phyloP scores from a whole-genome alignment of 352 stramenopile genomes.

The Peronospora belbahrii region DNA sequence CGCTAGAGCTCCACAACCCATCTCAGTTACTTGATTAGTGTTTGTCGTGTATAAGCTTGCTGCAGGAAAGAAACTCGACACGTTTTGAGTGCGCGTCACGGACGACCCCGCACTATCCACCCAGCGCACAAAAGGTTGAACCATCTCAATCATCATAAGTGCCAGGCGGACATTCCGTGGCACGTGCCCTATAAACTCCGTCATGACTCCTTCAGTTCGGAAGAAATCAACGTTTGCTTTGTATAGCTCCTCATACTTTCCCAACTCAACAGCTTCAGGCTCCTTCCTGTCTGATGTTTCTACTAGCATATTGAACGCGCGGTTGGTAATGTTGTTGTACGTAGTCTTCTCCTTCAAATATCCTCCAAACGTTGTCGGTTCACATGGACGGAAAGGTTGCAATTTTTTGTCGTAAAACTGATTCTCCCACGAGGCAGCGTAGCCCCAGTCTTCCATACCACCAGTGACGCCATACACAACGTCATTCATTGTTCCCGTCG shows the following conservation, averaged over 20 bases:
- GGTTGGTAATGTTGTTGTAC: constrained; percentile 91
- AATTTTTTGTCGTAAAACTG: constrained; percentile 20
- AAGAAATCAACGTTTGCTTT: constrained; percentile 60
- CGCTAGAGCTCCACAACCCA: constrained; percentile 41
- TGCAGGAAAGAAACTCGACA: constrained; percentile 29
- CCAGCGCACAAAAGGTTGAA: constrained; percentile 90
- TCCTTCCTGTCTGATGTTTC: constrained; percentile 92
- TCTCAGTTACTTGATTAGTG: constrained; percentile 32
- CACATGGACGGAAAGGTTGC: constrained; percentile 73
- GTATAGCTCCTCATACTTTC: constrained; percentile 63
- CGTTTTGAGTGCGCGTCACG: constrained; percentile 4
- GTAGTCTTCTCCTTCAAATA: constrained; percentile 86
- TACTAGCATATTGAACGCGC: constrained; percentile 94
- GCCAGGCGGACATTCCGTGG: constrained; percentile 92
- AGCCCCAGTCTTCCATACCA: constrained; percentile 98
- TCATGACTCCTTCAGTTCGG: constrained; percentile 17
- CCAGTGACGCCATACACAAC: constrained; percentile 94
- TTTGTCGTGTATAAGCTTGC: constrained; percentile 38
- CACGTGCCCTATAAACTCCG: constrained; percentile 86
- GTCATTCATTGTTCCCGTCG: constrained; percentile 91
- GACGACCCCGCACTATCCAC: constrained; percentile 27
- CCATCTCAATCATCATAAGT: constrained; percentile 92
- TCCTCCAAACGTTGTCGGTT: constrained; percentile 83
- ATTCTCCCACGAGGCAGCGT: constrained; percentile 88
- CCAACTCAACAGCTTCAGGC: constrained; percentile 62